These are phyloP conservation scores for Calocybe gambosa DNA, from an alignment of 1,284 basidiomycete species.

Conservation along the genomic window DNA sequence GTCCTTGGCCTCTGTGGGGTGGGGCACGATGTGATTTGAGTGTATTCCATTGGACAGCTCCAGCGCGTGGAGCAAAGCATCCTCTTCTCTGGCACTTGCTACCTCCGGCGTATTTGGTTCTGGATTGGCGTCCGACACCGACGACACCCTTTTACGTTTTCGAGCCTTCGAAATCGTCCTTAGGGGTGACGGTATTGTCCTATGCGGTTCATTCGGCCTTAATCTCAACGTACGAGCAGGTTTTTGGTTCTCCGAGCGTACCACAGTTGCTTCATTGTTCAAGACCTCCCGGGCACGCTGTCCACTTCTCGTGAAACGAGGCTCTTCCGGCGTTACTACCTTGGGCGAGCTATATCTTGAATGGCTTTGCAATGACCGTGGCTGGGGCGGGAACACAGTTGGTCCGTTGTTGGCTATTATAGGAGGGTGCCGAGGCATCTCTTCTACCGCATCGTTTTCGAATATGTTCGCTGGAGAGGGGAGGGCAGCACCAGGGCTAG, in stretches of 20 bases:
- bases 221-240: constrained; percentile 25
- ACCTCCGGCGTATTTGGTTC: constrained; percentile 5
- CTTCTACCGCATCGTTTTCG: constrained; percentile 19
- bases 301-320: constrained; percentile 13
- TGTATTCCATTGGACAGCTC: constrained; percentile 13
- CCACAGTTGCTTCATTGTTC: constrained; percentile 32
- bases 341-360: constrained; percentile 10
- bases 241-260: constrained; percentile 28
- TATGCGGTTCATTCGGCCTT: constrained; percentile 22
- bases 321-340: constrained; percentile 8
- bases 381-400: constrained; percentile 8
- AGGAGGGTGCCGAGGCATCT: constrained; percentile 12
- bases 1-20: constrained; percentile 2
- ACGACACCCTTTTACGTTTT: constrained; percentile 44
- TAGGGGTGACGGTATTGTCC: constrained; percentile 16
- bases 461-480: constrained; percentile 17
- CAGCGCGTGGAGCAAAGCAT: constrained; percentile 9
- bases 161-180: constrained; percentile 22
- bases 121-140: constrained; percentile 21
- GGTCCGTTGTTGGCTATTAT: neutral
- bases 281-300: constrained; percentile 16
- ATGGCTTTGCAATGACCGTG: constrained; percentile 10
- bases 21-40: constrained; percentile 5
- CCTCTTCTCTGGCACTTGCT: neutral
- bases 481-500: constrained; percentile 7